Evolutionary conservation across 2,329 filamentous ascomycete genomes (phyloP), one percentile per base, ranked within the genome.

Genomic region (Penicillium sclerotiorum): DNA sequence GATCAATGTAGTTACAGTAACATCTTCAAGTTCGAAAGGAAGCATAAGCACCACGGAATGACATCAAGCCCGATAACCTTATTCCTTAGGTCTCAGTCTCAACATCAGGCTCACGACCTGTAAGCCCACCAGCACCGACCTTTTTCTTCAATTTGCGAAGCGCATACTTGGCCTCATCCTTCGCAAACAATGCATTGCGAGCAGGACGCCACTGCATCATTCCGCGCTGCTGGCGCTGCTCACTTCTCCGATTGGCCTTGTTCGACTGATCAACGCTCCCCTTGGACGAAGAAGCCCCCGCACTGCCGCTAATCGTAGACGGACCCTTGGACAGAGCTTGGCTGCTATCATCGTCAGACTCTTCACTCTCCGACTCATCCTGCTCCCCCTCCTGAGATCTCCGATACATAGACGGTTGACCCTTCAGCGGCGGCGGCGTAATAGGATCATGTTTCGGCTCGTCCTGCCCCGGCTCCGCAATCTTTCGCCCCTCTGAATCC

Each of bases 181-280:
- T 95, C 36, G 87, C 92, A 69, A 96, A 97, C 58, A 86, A 84
- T 18, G 84, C 78, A 66, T 96, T 96, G 33, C 93, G 80, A 67
- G 92, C 88, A 0, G 93, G 92, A 64, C 86, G 89, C 91, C 92
- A 97, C 70, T 97, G 93, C 90, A 96, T 95, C 66, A 96, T 64
- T 0, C 93, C 93, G 9, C 92, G 81, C 60, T 96, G 91, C 73
- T 92, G 90, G 1, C 92, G 83, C 68, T 92, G 87, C 67, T 96
- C 79, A 27, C 68, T 73, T 39, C 73, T 70, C 52, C 68, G 70
- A 44, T 72, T 73, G 9, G 67, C 68, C 52, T 64, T 69, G 27
- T 73, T 68, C 3, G 64, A 65, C 11, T 57, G 42, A 6, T 40
- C 53, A 17, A 39, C 45, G 25, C 56, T 56, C 11, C 57, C 53